Evolutionary conservation across 139 green algal genomes (phyloP), one percentile per base, ranked within the genome.

Genomic region (Coccomyxa sp.): DNA sequence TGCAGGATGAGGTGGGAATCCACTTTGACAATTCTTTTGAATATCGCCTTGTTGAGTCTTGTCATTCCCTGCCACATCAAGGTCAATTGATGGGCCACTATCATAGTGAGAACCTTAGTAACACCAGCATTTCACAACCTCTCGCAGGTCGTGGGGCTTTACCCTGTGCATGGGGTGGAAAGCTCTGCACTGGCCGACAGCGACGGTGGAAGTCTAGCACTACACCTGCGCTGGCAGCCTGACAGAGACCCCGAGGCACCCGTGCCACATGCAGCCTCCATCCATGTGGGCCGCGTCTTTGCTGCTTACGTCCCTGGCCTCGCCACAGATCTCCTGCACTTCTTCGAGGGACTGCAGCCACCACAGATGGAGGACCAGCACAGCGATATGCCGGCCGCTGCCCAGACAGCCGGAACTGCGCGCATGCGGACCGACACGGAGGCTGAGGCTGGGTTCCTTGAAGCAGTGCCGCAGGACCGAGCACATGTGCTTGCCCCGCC

Each of bases 151-250:
- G 75, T 82, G 21, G 68, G 66, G 0, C 38, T 86, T 32, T 77
- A 82, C 31, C 77, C 82, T 17, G 82, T 77, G 31, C 21, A 28
- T 57, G 57, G 71, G 30, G 51, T 84, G 63, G 81, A 84, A 51
- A 77, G 77, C 57, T 58, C 71, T n/a, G 71, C 81, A 16, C 74
- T 84, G 57, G 38, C 60, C 18, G 38, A 68, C n/a, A 30, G 28
- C 17, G 66, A 77, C 38, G 63, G 79, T 9, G 63, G 67, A 45
- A 66, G 66, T 13, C 38, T 82, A 45, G 82, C 82, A 7, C 74
- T 81, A 32, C 79, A 75, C 16, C 45, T 86, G 77, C 77, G 27
- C 15, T 86, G 82, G 82, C 79, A 86, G 82, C 32, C 77, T 25
- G 66, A 25, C 1, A 21, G 13, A 27, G 45, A 15, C 14, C 18